Evolutionary conservation across 1,284 basidiomycete genomes (phyloP).

Genomic region (Pascua sp.): DNA sequence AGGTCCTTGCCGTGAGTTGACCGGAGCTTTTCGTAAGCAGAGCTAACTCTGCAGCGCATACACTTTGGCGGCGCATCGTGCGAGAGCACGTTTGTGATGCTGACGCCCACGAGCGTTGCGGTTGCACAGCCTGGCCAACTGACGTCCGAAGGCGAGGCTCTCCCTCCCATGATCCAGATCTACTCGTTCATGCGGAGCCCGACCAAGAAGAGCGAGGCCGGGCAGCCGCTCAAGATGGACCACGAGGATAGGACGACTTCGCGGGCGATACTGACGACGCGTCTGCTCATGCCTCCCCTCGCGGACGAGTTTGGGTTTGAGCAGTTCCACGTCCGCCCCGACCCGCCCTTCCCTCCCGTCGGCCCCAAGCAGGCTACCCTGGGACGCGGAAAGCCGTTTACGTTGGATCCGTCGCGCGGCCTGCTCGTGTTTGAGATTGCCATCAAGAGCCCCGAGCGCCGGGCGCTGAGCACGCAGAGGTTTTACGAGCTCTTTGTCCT

Average conservation of each 20-base stretch:
- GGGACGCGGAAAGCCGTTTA: slow-evolving; percentile 35
- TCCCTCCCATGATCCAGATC: slow-evolving; percentile 39
- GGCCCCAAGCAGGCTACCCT: slow-evolving; percentile 15
- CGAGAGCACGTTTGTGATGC: slow-evolving; percentile 4
- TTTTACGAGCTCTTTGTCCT: slow-evolving; percentile 53
- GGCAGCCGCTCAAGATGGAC: slow-evolving; percentile 30
- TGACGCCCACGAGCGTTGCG: slow-evolving; percentile 15
- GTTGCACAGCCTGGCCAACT: slow-evolving; percentile 6
- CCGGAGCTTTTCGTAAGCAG: too few relatives aligned
- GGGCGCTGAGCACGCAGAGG: slow-evolving; percentile 1
- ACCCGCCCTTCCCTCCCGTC: slow-evolving; percentile 40
- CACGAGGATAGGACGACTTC: slow-evolving; percentile 35
- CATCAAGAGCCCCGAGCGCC: slow-evolving; percentile 9
- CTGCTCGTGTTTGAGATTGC: slow-evolving; percentile 44
- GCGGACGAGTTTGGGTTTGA: slow-evolving; percentile 10
- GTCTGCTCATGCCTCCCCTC: slow-evolving; percentile 35
- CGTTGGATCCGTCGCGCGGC: slow-evolving; percentile 41
- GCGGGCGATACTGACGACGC: slow-evolving; percentile 28
- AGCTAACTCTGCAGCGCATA: slow-evolving; percentile 18
- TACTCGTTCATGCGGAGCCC: slow-evolving; percentile 34
- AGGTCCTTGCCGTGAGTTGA: slow-evolving; percentile 23
- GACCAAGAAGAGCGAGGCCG: slow-evolving; percentile 5
- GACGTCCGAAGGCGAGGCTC: neutral
- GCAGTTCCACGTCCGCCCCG: slow-evolving; percentile 43
- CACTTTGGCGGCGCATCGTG: neutral